Conservation (phyloP, 805 yeast genomes). For the Candida krabiensis region DNA sequence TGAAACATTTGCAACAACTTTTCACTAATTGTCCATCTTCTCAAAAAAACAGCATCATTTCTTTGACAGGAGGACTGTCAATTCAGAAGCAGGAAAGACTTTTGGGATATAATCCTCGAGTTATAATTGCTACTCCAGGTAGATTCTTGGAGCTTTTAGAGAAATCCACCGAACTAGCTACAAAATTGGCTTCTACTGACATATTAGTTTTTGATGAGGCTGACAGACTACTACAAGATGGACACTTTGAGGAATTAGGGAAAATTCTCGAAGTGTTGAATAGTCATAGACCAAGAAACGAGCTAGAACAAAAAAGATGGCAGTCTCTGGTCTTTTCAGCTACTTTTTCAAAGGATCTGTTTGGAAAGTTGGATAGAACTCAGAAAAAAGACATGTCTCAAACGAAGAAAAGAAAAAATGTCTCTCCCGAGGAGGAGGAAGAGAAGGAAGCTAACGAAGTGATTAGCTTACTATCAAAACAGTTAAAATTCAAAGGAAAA, state of each 20-base stretch:
- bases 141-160: constrained; percentile 81
- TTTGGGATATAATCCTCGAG: constrained; percentile 68
- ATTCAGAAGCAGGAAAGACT: constrained; percentile 90
- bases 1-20: constrained; percentile 65
- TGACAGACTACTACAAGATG: constrained; percentile 90
- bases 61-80: constrained; percentile 93
- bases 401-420: constrained; percentile 25
- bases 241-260: constrained; percentile 92
- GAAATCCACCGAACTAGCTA: constrained; percentile 48
- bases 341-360: constrained; percentile 81
- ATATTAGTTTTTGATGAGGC: constrained; percentile 87
- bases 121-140: constrained; percentile 95
- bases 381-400: constrained; percentile 32
- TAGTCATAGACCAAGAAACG: constrained; percentile 45
- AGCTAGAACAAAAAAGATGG: constrained; percentile 42
- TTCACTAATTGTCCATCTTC: constrained; percentile 49
- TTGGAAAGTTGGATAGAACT: constrained; percentile 63
- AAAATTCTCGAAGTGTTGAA: constrained; percentile 67
- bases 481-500: constrained; percentile 64
- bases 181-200: constrained; percentile 45
- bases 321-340: constrained; percentile 96
- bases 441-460: constrained; percentile 53
- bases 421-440: constrained; percentile 33
- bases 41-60: constrained; percentile 53
- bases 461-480: constrained; percentile 60